Conservation (phyloP, 75 land plant species). For the Pinus taeda region DNA sequence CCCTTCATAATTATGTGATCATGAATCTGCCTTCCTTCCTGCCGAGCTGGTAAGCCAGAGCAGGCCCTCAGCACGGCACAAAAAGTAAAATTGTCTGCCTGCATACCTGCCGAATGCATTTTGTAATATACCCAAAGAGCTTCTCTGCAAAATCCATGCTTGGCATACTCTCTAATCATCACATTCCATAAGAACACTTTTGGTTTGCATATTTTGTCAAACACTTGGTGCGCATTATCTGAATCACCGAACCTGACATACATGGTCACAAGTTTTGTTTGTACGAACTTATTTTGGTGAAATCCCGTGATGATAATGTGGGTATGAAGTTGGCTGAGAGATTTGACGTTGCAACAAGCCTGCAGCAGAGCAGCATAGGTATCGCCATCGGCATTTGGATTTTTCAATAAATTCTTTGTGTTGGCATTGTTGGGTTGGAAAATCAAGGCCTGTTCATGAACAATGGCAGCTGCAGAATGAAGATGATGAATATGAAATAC, state of each 20-base stretch:
- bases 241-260: not conserved
- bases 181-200: constrained; percentile 2
- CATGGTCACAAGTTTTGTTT: not conserved
- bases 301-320: not conserved
- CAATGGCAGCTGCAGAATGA: too few species aligned
- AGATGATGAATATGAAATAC: too few species aligned
- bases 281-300: too few species aligned
- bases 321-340: not conserved
- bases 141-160: constrained; percentile 12
- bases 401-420: too few species aligned
- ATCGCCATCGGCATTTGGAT: too few species aligned
- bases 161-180: constrained; percentile 8
- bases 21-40: constrained; percentile 38
- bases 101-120: constrained; percentile 24
- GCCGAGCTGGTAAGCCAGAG: constrained; percentile 2
- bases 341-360: not conserved
- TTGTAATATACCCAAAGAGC: constrained; percentile 15
- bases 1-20: constrained; percentile 14
- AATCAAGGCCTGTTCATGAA: too few species aligned
- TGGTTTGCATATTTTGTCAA: constrained; percentile 4
- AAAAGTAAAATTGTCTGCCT: constrained; percentile 50
- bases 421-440: too few species aligned
- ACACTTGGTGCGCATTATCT: not conserved
- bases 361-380: not conserved
- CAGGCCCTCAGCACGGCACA: constrained; percentile 39